These are phyloP conservation scores for Stagonosporopsis tanaceti DNA, from an alignment of 2,329 filamentous ascomycete species.

Conservation along the genomic window DNA sequence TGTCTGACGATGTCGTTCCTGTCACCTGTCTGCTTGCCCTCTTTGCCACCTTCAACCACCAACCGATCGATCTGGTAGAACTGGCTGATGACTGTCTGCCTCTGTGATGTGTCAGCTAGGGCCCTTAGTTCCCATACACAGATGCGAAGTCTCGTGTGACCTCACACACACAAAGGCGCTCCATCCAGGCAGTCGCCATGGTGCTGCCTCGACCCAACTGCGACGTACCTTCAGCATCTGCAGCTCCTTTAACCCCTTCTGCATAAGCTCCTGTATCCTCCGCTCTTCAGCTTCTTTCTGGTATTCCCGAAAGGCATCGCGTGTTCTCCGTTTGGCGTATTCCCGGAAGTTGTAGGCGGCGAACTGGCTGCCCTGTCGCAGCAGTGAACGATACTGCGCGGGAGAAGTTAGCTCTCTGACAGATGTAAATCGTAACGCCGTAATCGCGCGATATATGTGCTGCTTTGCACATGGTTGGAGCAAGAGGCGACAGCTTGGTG, in stretches of 20 bases:
- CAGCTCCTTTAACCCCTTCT: constrained; percentile 85
- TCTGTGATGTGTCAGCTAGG: constrained; percentile 66
- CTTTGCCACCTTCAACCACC: constrained; percentile 88
- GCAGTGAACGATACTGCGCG: constrained; percentile 83
- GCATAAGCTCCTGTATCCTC: constrained; percentile 84
- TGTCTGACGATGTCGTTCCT: constrained; percentile 74
- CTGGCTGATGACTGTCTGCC: constrained; percentile 92
- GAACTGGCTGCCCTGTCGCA: constrained; percentile 87
- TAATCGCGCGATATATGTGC: background rate
- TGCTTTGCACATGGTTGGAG: background rate
- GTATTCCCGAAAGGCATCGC: constrained; percentile 88
- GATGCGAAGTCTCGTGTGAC: no score
- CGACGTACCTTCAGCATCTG: constrained; percentile 86
- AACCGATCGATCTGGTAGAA: constrained; percentile 92
- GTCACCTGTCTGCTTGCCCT: constrained; percentile 75
- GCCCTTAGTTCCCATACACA: constrained; percentile 4
- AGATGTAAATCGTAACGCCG: no score
- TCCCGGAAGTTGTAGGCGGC: constrained; percentile 97
- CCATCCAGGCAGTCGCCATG: background rate
- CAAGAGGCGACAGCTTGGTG: background rate
- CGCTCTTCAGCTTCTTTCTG: constrained; percentile 75
- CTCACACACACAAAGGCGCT: background rate
- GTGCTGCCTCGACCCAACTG: background rate
- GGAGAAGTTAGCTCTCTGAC: constrained; percentile 5
- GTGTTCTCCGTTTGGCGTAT: constrained; percentile 89